Evolutionary conservation across 2,329 filamentous ascomycete genomes (phyloP).

Genomic region (Ceratocystis ficicola): DNA sequence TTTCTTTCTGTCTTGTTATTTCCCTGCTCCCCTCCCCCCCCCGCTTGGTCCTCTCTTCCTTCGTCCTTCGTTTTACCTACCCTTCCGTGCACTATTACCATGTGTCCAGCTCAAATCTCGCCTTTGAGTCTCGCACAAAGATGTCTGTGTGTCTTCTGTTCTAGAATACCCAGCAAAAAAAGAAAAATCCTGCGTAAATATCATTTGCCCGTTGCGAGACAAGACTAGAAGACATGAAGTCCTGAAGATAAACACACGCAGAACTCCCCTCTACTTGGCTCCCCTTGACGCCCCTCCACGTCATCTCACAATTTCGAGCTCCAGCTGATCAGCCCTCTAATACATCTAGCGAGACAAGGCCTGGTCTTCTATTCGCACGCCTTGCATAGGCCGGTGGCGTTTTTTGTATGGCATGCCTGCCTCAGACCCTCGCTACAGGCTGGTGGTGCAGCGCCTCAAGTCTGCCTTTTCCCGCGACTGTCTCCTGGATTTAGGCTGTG

Average conservation of each 20-base stretch:
- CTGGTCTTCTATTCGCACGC: constrained; percentile 35
- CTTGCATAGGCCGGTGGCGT: constrained; percentile 40
- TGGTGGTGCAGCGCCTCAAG: constrained; percentile 34
- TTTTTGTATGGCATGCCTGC: constrained; percentile 36
- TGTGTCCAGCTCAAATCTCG: not conserved
- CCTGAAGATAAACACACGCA: not conserved
- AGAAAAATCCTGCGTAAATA: not conserved
- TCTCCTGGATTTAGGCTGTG: constrained; percentile 41
- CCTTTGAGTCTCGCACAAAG: not conserved
- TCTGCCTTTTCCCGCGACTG: constrained; percentile 31
- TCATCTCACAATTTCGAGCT: not conserved
- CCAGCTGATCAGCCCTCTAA: not conserved
- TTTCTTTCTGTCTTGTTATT: not conserved
- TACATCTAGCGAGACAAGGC: constrained; percentile 34
- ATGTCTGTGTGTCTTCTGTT: constrained; percentile 8
- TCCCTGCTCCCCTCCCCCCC: not conserved
- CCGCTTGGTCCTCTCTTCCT: not conserved
- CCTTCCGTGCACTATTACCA: not conserved
- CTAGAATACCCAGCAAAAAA: not conserved
- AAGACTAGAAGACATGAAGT: not conserved
- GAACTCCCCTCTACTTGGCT: not conserved
- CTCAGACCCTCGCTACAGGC: constrained; percentile 34
- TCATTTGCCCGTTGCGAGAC: not conserved
- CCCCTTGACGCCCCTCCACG: not conserved
- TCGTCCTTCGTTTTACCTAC: not conserved